These are phyloP conservation scores for Pythium pyrilobum DNA, from an alignment of 352 stramenopile species.

Conservation along the genomic window DNA sequence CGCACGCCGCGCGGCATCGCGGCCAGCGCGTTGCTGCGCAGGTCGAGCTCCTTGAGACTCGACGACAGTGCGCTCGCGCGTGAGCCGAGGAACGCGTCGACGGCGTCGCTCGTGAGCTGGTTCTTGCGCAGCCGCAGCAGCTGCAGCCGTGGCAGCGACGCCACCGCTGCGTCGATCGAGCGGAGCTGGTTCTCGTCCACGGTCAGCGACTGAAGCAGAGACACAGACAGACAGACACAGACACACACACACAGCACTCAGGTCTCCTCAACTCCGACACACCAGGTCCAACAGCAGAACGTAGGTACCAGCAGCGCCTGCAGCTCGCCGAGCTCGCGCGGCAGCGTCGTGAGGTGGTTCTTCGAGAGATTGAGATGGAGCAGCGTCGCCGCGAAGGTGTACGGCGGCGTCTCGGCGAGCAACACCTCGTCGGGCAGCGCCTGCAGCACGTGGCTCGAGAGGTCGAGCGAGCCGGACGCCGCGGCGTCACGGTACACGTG, in stretches of 20 bases:
- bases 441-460: constrained; percentile 30
- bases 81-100: constrained; percentile 37
- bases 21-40: constrained; percentile 61
- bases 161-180: constrained; percentile 37
- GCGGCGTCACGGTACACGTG: constrained; percentile 54
- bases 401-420: not conserved
- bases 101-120: constrained; percentile 36
- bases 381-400: constrained; percentile 45
- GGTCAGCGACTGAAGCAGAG: constrained; percentile 43
- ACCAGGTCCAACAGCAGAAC: too few relatives aligned
- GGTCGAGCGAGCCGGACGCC: constrained; percentile 45
- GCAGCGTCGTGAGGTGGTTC: constrained; percentile 47
- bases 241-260: too few relatives aligned
- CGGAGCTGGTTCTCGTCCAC: constrained; percentile 62
- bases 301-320: constrained; percentile 41
- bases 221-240: not conserved
- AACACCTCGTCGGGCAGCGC: constrained; percentile 27
- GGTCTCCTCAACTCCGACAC: too few relatives aligned
- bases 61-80: not conserved
- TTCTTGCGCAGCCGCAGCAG: constrained; percentile 74
- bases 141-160: constrained; percentile 40
- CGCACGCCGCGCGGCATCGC: constrained; percentile 34
- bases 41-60: constrained; percentile 52
- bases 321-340: constrained; percentile 38
- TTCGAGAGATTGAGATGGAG: constrained; percentile 66